These are phyloP conservation scores for Podospora anserina DNA, from an alignment of 495 filamentous ascomycete species.

Conservation along the genomic window DNA sequence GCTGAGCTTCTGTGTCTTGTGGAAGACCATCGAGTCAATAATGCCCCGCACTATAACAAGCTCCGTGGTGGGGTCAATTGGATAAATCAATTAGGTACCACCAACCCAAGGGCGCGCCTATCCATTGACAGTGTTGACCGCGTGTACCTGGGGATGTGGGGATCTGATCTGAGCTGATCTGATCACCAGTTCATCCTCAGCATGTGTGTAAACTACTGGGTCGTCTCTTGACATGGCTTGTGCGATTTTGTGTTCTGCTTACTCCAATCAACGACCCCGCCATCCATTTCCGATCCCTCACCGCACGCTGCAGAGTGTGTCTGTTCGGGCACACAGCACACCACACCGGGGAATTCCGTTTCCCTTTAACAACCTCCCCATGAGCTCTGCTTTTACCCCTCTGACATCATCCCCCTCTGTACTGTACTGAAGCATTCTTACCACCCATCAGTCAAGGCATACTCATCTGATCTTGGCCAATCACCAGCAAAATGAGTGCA, in stretches of 20 bases:
- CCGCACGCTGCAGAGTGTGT: too few species aligned
- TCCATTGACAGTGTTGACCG: background rate
- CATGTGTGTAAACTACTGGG: background rate
- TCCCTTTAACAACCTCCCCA: background rate
- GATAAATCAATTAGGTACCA: background rate
- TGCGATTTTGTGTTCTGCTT: too few species aligned
- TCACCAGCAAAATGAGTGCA: conserved; percentile 15
- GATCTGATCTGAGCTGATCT: background rate
- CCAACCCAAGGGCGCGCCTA: background rate
- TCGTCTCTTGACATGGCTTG: background rate
- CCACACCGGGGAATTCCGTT: background rate
- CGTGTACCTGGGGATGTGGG: too few species aligned
- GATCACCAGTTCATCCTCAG: background rate
- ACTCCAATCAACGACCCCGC: background rate
- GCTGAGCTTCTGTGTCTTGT: background rate
- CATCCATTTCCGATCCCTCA: too few species aligned
- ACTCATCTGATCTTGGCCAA: background rate
- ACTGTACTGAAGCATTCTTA: background rate
- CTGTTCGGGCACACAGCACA: background rate
- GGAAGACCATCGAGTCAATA: background rate
- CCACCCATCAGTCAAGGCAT: conserved; percentile 4
- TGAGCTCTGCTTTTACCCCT: background rate
- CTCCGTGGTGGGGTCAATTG: background rate
- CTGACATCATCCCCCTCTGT: background rate
- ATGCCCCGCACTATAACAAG: background rate